Evolutionary conservation across 495 filamentous ascomycete genomes (phyloP).

Genomic region (Entonaema liquescens): DNA sequence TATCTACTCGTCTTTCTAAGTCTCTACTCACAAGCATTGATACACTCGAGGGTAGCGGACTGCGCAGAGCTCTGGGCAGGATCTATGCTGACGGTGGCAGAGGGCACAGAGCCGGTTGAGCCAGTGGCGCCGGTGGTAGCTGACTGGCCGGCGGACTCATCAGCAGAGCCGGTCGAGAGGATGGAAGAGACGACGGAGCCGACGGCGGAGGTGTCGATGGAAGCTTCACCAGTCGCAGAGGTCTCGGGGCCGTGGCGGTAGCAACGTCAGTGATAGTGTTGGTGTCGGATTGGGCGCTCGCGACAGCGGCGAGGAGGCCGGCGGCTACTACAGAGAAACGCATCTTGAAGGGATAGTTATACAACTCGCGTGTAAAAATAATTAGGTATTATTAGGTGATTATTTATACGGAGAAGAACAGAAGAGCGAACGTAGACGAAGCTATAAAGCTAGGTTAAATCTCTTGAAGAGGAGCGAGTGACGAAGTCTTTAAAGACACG

Average conservation of each 20-base stretch:
- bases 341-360: slow-evolving; percentile 47
- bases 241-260: background rate
- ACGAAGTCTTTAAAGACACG: slow-evolving; percentile 34
- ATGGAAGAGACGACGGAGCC: slow-evolving; percentile 13
- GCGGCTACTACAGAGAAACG: slow-evolving; percentile 53
- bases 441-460: slow-evolving; percentile 5
- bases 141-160: background rate
- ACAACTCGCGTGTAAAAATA: background rate
- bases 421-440: slow-evolving; percentile 23
- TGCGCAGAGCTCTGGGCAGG: slow-evolving; percentile 51
- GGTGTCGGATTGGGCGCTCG: slow-evolving; percentile 46
- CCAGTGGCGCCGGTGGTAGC: background rate
- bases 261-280: background rate
- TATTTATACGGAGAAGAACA: slow-evolving; percentile 20
- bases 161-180: slow-evolving; percentile 16
- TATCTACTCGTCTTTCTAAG: background rate
- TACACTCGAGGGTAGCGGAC: slow-evolving; percentile 50
- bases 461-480: slow-evolving; percentile 32
- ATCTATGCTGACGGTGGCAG: slow-evolving; percentile 37
- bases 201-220: slow-evolving; percentile 16
- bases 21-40: slow-evolving; percentile 51
- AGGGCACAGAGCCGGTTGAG: slow-evolving; percentile 22
- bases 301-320: slow-evolving; percentile 52
- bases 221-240: background rate
- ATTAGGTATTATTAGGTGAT: slow-evolving; percentile 2